Evolutionary conservation across 805 yeast genomes (phyloP).

Genomic region (Metschnikowia santaceciliae): DNA sequence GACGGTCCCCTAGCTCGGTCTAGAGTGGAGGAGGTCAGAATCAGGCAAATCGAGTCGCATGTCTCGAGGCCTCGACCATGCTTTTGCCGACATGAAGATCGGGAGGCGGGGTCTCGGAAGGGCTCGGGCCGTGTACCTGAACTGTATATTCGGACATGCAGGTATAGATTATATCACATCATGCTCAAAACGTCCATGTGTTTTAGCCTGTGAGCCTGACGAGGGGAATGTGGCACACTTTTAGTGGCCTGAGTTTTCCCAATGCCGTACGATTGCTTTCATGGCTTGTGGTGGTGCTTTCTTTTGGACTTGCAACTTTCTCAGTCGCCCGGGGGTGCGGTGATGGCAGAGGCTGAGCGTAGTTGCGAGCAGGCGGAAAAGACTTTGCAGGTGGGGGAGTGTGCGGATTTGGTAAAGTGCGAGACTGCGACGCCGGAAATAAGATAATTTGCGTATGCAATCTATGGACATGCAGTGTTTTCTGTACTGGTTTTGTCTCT

Average conservation of each 20-base stretch:
- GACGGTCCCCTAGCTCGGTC: not conserved
- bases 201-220: not conserved
- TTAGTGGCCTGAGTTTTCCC: not conserved
- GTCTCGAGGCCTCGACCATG: not conserved
- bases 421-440: not conserved
- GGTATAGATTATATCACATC: not conserved
- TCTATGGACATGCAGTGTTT: not conserved
- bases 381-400: not conserved
- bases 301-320: no score
- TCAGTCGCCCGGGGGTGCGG: no score
- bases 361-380: not conserved
- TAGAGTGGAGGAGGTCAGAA: not conserved
- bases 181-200: not conserved
- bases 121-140: slow-evolving; percentile 1
- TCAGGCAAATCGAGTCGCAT: not conserved
- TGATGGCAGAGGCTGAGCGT: not conserved
- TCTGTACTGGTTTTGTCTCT: not conserved
- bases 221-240: not conserved
- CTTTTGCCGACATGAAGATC: not conserved
- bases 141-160: not conserved
- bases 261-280: no score
- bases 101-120: not conserved
- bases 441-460: slow-evolving; percentile 1
- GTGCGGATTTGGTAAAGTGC: not conserved
- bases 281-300: no score